Evolutionary conservation across 106 monocot genomes (phyloP).

Genomic region (Dioscorea alata): DNA sequence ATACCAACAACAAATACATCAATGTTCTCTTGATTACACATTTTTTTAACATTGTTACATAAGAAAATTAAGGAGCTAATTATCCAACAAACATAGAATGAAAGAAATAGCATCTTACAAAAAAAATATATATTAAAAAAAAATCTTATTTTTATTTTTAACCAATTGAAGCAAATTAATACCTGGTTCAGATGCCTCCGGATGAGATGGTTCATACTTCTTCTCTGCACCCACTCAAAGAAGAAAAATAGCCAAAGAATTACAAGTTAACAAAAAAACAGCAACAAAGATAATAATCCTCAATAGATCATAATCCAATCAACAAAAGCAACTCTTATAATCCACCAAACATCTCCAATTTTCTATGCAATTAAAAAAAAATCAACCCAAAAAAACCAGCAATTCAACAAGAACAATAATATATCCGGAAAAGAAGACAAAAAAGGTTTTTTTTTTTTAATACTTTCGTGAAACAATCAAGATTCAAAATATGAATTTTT

Average conservation of each 20-base stretch:
- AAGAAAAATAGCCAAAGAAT: neutral
- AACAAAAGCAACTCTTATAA: neutral
- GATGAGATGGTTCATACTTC: constrained; percentile 26
- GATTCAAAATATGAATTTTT: too few species aligned
- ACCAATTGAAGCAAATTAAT: neutral
- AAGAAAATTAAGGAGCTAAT: neutral
- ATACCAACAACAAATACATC: neutral
- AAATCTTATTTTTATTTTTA: too few species aligned
- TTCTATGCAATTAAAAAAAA: neutral
- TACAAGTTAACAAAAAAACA: neutral
- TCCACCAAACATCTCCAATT: too few species aligned
- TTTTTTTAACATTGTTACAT: too few species aligned
- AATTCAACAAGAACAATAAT: neutral
- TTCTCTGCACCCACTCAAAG: constrained; percentile 29
- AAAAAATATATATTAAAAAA: too few species aligned
- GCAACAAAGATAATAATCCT: neutral
- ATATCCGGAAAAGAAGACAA: too few species aligned
- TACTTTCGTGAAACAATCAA: too few species aligned
- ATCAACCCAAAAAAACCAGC: neutral
- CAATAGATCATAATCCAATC: neutral
- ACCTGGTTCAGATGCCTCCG: constrained; percentile 34
- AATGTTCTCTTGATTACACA: too few species aligned
- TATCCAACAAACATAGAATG: neutral
- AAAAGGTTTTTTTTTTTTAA: too few species aligned
- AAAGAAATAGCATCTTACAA: too few species aligned